Evolutionary conservation across 495 filamentous ascomycete genomes (phyloP), one percentile per base, ranked within the genome.

Genomic region (Annulohypoxylon stygium): DNA sequence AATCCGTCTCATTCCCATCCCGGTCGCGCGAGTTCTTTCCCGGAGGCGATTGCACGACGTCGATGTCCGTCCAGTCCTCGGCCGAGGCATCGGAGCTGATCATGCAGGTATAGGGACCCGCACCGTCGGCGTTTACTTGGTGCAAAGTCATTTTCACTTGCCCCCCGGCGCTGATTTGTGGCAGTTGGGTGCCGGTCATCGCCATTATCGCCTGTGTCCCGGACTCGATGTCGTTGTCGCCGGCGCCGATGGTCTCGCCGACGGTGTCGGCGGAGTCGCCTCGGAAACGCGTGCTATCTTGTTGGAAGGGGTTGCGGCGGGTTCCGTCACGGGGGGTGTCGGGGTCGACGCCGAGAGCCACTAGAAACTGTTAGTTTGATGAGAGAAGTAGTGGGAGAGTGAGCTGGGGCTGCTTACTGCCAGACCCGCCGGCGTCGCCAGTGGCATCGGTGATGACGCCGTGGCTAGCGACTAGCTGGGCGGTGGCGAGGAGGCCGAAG

Each of bases 301-400:
- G 85, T 70, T 88, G 86, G 79, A 87, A 87, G 6, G 86, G 86
- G 8, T 70, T 72, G 33, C 86, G 83, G 3, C 78, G 68, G n/a
- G 86, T 87, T 36, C 86, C 86, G 61, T 86, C 84, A 16, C 86
- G 85, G 12, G 86, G 86, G 4, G 86, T 88, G 61, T 70, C 72
- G 51, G 81, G 78, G 72, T 87, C 81, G 69, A 88, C 79, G 61
- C 82, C 81, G 1, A 84, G 78, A n/a, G 78, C 79, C 76, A 82
- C 76, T 78, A 11, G n/a, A n/a, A n/a, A n/a, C n/a, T n/a, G n/a
- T n/a, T n/a, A n/a, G n/a, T n/a, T n/a, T n/a, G n/a, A n/a, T n/a
- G n/a, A n/a, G n/a, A n/a, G n/a, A n/a, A n/a, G n/a, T n/a, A n/a
- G n/a, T n/a, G n/a, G n/a, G n/a, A n/a, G n/a, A n/a, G n/a, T n/a